A percentile compares a stretch with the other conserved stretches of the same genome.
These are phyloP conservation scores for Magnaporthiopsis incrustans DNA, from an alignment of 2,329 filamentous ascomycete species.

Conservation along the genomic window DNA sequence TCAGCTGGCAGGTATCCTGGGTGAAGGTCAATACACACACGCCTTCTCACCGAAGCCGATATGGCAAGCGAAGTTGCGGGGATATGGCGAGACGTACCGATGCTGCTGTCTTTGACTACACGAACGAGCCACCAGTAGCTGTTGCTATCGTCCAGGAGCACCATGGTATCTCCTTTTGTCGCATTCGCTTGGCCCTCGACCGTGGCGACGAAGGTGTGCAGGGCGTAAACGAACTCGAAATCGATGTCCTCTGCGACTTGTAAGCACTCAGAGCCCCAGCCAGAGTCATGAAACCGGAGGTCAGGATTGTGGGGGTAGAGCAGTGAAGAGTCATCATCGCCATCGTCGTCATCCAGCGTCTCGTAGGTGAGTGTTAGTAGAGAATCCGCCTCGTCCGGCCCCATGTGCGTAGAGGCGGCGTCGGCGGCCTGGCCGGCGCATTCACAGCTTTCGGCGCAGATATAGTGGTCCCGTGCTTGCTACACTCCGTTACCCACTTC, in stretches of 20 bases:
- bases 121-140: conserved; percentile 99
- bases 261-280: conserved; percentile 79
- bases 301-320: conserved; percentile 45
- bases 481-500: background rate
- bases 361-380: conserved; percentile 7
- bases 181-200: conserved; percentile 98
- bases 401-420: background rate
- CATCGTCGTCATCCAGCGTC: conserved; percentile 21
- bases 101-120: conserved; percentile 95
- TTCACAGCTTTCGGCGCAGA: background rate
- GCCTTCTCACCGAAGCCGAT: background rate
- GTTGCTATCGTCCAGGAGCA: conserved; percentile 94
- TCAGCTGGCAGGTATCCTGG: conserved; percentile 91
- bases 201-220: conserved; percentile 95
- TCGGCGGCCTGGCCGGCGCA: background rate
- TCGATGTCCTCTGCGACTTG: conserved; percentile 95
- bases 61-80: background rate
- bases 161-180: conserved; percentile 98
- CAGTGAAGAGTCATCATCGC: conserved; percentile 22
- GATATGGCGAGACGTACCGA: conserved; percentile 41
- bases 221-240: conserved; percentile 97
- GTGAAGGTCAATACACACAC: background rate
- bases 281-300: conserved; percentile 58
- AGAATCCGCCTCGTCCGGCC: background rate
- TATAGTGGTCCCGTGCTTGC: background rate